Evolutionary conservation across 495 filamentous ascomycete species (phyloP), one percentile per base, ranked within the genome.

Genomic region (Niebla homalea): DNA sequence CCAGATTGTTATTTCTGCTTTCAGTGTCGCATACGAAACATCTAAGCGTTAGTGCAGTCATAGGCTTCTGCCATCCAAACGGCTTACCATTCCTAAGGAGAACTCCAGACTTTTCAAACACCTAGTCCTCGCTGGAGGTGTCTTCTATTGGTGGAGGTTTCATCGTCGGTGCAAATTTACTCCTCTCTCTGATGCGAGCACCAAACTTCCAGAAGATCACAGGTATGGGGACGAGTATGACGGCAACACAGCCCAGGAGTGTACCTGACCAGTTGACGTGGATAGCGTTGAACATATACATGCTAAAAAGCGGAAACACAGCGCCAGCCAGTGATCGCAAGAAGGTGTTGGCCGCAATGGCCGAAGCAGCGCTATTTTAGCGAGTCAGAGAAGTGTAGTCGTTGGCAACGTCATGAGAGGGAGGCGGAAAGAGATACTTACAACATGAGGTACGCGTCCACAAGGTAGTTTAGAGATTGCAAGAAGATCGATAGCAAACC

Each of bases 311-410:
- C 11, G 89, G 89, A 65, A 94, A 94, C 0, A 74, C 79, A 7
- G 84, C 83, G 20, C 83, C 87, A 40, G 78, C 78, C 0, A 86
- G 65, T 5, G 83, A 89, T 2, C 89, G 84, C 8, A 92, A 70
- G 62, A 95, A 88, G 0, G 89, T 92, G 63, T 95, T 94, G 20
- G 81, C 87, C 7, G 89, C 88, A 42, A 94, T 87, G 22, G 87
- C 85, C 5, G 86, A 90, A 35, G 87, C 87, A 12, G 87, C 87
- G 49, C 74, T 79, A 49, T 32, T 29, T 11, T 39, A 19, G 36
- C 36, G 8, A 43, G 47, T 46, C 36, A 36, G 21, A 21, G 46
- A 25, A 50, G 11, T 29, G 3, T 6, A 37, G 23, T 18, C 22
- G 11, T 25, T 3, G 18, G 36, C 35, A 6, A 8, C 3, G 16